Conservation (phyloP, 1,284 basidiomycete genomes). For the Garcileccinum viscosum region DNA sequence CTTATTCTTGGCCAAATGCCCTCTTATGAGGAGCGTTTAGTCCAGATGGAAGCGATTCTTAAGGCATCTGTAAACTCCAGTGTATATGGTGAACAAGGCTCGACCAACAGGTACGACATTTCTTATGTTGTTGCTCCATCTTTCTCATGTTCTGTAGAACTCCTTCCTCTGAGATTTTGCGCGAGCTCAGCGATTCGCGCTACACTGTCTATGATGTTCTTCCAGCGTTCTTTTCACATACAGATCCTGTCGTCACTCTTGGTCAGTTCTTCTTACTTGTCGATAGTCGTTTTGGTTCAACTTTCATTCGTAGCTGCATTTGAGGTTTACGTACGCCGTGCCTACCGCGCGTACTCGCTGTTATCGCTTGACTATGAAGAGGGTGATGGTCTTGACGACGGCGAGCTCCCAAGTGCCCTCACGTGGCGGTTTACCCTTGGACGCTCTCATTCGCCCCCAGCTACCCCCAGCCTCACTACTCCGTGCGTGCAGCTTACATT, state of each 20-base stretch:
- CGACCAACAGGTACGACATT: constrained; percentile 58
- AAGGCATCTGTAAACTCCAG: constrained; percentile 86
- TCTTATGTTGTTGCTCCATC: background rate
- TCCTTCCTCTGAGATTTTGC: constrained; percentile 86
- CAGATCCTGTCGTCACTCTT: constrained; percentile 84
- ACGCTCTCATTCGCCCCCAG: constrained; percentile 81
- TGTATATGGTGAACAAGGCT: constrained; percentile 88
- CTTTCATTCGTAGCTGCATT: constrained; percentile 74
- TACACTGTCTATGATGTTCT: constrained; percentile 98
- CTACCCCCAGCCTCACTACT: constrained; percentile 77
- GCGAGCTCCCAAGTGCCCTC: constrained; percentile 79
- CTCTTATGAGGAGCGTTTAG: constrained; percentile 91
- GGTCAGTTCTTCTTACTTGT: constrained; percentile 50
- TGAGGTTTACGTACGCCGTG: constrained; percentile 95
- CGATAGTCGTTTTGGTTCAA: constrained; percentile 11
- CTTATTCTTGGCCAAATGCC: constrained; percentile 96
- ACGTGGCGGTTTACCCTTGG: constrained; percentile 96
- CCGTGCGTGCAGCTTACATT: constrained; percentile 50
- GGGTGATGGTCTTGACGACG: constrained; percentile 80
- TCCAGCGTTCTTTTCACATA: constrained; percentile 92
- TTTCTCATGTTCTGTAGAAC: constrained; percentile 47
- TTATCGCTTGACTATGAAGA: constrained; percentile 94
- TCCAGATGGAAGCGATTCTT: constrained; percentile 95
- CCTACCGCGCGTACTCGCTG: constrained; percentile 94
- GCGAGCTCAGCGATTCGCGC: constrained; percentile 94